A percentile compares a stretch with the other conserved stretches of the same genome.
phyloP scores from a whole-genome alignment of 2,329 filamentous ascomycete genomes.

The Aspergillus aculeatinus region DNA sequence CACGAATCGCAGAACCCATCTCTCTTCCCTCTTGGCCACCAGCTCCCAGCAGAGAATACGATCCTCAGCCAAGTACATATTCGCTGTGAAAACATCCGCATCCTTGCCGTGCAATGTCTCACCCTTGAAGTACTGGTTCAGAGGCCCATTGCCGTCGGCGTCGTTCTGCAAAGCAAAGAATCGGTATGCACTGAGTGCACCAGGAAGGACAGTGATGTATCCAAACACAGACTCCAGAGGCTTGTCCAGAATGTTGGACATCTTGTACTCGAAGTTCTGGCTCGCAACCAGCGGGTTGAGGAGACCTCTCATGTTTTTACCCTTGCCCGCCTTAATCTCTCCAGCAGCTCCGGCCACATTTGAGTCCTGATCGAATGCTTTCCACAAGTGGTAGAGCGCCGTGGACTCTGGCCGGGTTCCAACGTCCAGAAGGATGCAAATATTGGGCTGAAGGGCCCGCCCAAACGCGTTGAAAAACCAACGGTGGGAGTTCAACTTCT shows the following conservation, averaged over 20 bases:
- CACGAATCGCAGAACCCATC: constrained; percentile 98
- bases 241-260: constrained; percentile 98
- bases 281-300: constrained; percentile 93
- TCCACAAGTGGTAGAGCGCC: constrained; percentile 97
- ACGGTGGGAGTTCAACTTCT: constrained; percentile 96
- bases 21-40: constrained; percentile 88
- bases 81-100: constrained; percentile 95
- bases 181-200: constrained; percentile 90
- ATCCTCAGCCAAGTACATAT: constrained; percentile 99
- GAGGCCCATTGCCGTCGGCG: constrained; percentile 86
- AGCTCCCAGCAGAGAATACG: constrained; percentile 98
- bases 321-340: constrained; percentile 97
- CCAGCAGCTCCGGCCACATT: constrained; percentile 96
- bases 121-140: constrained; percentile 99
- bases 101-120: constrained; percentile 95
- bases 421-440: constrained; percentile 95
- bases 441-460: constrained; percentile 85
- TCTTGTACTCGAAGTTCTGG: constrained; percentile 99
- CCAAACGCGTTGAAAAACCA: constrained; percentile 99
- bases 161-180: constrained; percentile 97
- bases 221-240: constrained; percentile 96
- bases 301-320: constrained; percentile 75
- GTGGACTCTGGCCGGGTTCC: constrained; percentile 87
- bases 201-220: constrained; percentile 95
- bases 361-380: constrained; percentile 96